These are phyloP conservation scores for Phaeophleospora eucalypticola DNA, from an alignment of 2,329 filamentous ascomycete species.

Conservation along the genomic window DNA sequence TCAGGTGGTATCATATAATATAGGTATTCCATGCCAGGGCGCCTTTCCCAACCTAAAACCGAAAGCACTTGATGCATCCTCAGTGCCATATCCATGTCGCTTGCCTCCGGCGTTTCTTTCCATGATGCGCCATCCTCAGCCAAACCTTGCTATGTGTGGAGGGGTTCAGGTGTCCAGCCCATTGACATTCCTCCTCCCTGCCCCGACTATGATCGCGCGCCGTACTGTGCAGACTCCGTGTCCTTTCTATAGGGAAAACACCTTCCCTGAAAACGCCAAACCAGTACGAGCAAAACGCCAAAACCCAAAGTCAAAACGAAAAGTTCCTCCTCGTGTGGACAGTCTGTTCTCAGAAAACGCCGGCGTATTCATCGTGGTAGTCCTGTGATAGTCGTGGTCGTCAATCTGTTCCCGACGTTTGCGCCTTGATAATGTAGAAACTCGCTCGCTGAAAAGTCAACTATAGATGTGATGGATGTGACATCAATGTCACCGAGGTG, in stretches of 20 bases:
- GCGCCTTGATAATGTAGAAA: background rate
- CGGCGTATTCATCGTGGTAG: constrained; percentile 1
- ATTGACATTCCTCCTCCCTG: background rate
- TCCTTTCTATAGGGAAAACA: constrained; percentile 1
- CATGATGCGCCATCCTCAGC: background rate
- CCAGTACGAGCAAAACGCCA: too few species aligned
- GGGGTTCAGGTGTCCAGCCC: constrained; percentile 1
- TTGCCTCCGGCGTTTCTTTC: background rate
- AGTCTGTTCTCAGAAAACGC: constrained; percentile 1
- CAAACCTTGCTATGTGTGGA: background rate
- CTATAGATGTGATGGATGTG: background rate
- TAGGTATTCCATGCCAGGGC: background rate
- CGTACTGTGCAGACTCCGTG: background rate
- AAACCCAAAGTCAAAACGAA: background rate
- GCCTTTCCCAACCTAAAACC: background rate
- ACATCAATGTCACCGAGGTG: constrained; percentile 16
- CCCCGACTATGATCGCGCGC: background rate
- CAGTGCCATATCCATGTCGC: background rate
- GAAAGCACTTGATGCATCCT: background rate
- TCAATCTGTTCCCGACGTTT: background rate
- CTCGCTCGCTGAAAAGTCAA: background rate
- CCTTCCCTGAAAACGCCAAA: background rate
- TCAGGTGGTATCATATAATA: constrained; percentile 1
- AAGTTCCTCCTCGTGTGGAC: background rate
- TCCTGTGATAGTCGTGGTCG: background rate